These are phyloP conservation scores for Schizochytrium sp. DNA, from an alignment of 108 stramenopile genomes.

Conservation along the genomic window DNA sequence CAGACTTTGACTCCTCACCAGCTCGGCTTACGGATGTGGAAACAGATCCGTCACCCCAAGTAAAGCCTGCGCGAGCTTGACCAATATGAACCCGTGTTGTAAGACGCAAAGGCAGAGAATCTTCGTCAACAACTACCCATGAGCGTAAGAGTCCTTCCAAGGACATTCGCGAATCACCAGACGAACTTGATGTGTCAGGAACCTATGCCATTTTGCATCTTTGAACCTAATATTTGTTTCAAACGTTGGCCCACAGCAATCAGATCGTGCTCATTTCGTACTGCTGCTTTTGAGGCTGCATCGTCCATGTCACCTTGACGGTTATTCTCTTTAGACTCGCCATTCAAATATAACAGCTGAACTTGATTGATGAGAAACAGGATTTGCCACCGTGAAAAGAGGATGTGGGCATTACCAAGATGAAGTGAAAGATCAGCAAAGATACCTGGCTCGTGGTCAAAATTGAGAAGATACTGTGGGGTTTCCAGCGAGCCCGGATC, in stretches of 20 bases:
- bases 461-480: neutral
- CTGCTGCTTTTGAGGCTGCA: too few species aligned
- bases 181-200: neutral
- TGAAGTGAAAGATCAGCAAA: neutral
- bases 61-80: conserved; percentile 40
- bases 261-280: neutral
- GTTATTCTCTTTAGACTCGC: neutral
- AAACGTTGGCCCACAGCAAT: conserved; percentile 4
- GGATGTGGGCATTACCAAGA: neutral
- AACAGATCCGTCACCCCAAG: conserved; percentile 40
- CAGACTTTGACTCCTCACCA: neutral
- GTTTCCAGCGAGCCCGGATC: too few species aligned
- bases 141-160: neutral
- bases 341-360: neutral
- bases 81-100: neutral
- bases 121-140: neutral
- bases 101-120: neutral
- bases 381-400: conserved; percentile 60
- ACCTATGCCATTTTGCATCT: neutral
- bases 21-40: neutral
- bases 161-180: neutral
- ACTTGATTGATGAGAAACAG: conserved; percentile 51
- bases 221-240: neutral
- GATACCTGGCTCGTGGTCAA: neutral
- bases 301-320: too few species aligned